Conservation (phyloP, 306 rosid species). For the Carpinus fangiana region DNA sequence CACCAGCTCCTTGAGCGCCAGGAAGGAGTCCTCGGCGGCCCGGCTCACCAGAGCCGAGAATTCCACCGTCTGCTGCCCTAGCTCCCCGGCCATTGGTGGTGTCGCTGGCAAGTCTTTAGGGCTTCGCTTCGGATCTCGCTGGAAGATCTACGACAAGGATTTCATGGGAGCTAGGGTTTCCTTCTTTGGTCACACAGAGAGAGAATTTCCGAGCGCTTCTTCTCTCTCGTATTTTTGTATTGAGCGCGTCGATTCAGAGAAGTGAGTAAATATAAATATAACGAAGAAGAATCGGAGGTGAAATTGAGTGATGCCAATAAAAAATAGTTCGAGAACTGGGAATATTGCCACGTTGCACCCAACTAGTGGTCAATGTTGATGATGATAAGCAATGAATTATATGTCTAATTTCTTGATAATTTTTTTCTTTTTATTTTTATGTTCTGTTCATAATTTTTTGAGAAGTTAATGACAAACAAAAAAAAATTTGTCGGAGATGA, state of each 20-base stretch:
- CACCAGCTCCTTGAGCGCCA: constrained; percentile 72
- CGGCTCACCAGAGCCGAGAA: constrained; percentile 76
- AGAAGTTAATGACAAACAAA: too few species aligned
- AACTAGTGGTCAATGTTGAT: too few species aligned
- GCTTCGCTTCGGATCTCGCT: neutral
- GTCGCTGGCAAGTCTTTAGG: neutral
- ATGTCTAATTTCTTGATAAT: too few species aligned
- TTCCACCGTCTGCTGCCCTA: constrained; percentile 97
- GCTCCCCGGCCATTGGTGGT: constrained; percentile 70
- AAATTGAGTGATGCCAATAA: too few species aligned
- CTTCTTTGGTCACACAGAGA: neutral
- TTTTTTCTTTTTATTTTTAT: too few species aligned
- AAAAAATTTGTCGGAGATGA: too few species aligned
- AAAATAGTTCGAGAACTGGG: too few species aligned
- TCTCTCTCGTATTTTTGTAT: neutral
- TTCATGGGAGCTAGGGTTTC: neutral
- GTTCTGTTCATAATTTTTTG: too few species aligned
- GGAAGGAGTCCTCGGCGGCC: constrained; percentile 81
- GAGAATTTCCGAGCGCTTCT: neutral
- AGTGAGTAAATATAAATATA: neutral
- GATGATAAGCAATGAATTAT: too few species aligned
- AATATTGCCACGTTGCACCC: too few species aligned
- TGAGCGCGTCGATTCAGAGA: neutral
- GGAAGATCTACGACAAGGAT: neutral
- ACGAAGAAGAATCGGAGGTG: too few species aligned